Conservation (phyloP, 2,329 filamentous ascomycete genomes). For the Venturia asperata region DNA sequence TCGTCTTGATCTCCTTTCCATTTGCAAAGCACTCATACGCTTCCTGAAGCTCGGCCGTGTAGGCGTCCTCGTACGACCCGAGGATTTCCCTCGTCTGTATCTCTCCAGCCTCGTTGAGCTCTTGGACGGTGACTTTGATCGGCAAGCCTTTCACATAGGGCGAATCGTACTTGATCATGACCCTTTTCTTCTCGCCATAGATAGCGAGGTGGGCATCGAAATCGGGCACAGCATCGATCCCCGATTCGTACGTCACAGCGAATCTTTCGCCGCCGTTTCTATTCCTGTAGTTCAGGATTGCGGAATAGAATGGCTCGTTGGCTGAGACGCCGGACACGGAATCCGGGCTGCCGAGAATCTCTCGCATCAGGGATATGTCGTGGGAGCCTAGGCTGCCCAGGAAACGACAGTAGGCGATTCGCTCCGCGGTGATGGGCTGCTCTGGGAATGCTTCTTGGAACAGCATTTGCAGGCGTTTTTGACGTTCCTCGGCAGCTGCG, state of each 20-base stretch:
- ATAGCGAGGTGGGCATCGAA: constrained; percentile 50
- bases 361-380: constrained; percentile 49
- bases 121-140: constrained; percentile 43
- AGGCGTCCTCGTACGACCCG: constrained; percentile 43
- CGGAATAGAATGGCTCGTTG: constrained; percentile 38
- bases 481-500: too few relatives aligned
- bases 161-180: constrained; percentile 50
- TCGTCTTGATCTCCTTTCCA: constrained; percentile 37
- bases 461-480: too few relatives aligned
- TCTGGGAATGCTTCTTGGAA: too few relatives aligned
- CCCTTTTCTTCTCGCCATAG: constrained; percentile 48
- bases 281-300: constrained; percentile 38
- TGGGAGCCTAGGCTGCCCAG: constrained; percentile 47
- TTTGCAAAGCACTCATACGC: constrained; percentile 34
- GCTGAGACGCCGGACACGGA: constrained; percentile 32
- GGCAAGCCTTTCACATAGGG: constrained; percentile 52
- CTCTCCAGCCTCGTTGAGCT: constrained; percentile 24
- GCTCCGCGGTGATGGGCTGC: too few relatives aligned
- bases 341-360: constrained; percentile 45
- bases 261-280: constrained; percentile 32
- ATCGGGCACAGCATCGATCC: constrained; percentile 45
- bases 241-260: constrained; percentile 51
- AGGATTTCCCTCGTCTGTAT: constrained; percentile 25
- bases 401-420: constrained; percentile 34
- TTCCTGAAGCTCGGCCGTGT: constrained; percentile 38